phyloP scores from a whole-genome alignment of 108 stramenopile genomes.

The Cyclostephanos invisitatus region DNA sequence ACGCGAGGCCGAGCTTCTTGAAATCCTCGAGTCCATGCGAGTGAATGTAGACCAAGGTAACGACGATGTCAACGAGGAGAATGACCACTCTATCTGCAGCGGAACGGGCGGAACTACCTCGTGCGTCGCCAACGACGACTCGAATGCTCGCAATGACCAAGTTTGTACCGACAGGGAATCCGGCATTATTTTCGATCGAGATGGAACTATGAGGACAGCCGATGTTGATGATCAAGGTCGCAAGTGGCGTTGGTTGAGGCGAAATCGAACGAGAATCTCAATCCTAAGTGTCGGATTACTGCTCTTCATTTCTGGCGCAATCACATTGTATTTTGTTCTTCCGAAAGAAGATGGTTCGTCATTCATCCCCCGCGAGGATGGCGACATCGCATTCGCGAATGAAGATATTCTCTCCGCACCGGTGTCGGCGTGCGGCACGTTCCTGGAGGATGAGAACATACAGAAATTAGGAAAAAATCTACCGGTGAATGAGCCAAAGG shows the following conservation, averaged over 20 bases:
- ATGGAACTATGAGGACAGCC: neutral
- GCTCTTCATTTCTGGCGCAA: neutral
- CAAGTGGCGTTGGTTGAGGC: neutral
- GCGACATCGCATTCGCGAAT: neutral
- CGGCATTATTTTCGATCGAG: neutral
- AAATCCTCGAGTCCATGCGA: slow-evolving; percentile 27
- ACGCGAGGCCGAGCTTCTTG: slow-evolving; percentile 21
- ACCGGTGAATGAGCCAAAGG: slow-evolving; percentile 1
- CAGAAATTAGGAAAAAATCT: slow-evolving; percentile 12
- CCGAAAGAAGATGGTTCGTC: neutral
- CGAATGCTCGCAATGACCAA: neutral
- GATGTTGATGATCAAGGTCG: neutral
- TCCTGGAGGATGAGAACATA: neutral
- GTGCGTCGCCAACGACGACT: neutral
- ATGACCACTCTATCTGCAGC: slow-evolving; percentile 7
- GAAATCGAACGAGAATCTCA: neutral
- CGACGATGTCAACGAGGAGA: neutral
- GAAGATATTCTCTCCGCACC: neutral
- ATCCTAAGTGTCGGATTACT: neutral
- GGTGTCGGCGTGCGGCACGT: slow-evolving; percentile 2
- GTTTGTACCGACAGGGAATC: neutral
- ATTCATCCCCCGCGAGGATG: slow-evolving; percentile 6
- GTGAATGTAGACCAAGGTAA: slow-evolving; percentile 5
- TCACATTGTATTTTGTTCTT: neutral
- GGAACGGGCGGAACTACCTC: neutral